phyloP scores from a whole-genome alignment of 805 yeast species.

The Barnettozyma vustinii region DNA sequence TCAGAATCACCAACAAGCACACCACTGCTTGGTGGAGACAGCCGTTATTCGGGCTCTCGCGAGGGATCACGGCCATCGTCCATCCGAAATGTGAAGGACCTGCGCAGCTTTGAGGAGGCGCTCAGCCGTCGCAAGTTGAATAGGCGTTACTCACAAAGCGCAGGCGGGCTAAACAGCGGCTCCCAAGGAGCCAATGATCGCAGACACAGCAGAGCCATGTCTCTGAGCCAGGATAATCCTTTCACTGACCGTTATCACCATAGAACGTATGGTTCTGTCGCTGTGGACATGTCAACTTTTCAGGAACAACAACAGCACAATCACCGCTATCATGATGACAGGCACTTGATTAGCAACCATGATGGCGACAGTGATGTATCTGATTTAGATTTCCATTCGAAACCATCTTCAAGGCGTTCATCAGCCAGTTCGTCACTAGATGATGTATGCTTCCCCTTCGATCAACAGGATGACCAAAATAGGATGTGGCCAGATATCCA shows the following conservation, averaged over 20 bases:
- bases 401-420: constrained; percentile 36
- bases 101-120: constrained; percentile 6
- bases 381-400: constrained; percentile 32
- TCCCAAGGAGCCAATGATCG: not conserved
- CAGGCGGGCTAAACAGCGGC: not conserved
- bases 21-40: constrained; percentile 2
- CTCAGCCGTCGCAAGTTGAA: not conserved
- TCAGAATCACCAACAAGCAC: constrained; percentile 7
- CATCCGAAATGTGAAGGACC: constrained; percentile 7
- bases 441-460: constrained; percentile 87
- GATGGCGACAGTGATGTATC: constrained; percentile 12
- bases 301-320: constrained; percentile 2
- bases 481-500: constrained; percentile 77
- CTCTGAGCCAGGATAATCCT: not conserved
- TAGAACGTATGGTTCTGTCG: constrained; percentile 6
- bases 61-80: constrained; percentile 1
- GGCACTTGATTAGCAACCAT: not conserved
- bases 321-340: constrained; percentile 4
- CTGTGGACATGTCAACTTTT: constrained; percentile 5
- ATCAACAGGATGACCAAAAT: constrained; percentile 19
- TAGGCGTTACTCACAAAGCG: constrained; percentile 3
- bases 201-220: not conserved
- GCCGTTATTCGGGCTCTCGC: not conserved
- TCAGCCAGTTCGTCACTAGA: constrained; percentile 68
- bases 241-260: not conserved